phyloP scores from a whole-genome alignment of 495 filamentous ascomycete genomes.

The Penicillium daleae region DNA sequence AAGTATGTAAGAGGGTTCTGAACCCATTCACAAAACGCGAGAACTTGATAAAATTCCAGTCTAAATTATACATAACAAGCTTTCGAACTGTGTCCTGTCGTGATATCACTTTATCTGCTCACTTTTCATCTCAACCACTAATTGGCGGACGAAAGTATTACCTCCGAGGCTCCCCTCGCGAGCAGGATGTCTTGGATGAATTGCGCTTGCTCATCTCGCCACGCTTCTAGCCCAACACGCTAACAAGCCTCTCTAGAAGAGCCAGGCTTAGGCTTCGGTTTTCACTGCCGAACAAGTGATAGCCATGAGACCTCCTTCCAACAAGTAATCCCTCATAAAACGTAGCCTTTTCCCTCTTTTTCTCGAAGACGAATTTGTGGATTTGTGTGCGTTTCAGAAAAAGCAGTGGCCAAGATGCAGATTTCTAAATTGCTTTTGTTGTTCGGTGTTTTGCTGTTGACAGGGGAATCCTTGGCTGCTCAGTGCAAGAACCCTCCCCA shows the following conservation, averaged over 20 bases:
- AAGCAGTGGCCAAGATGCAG: background rate
- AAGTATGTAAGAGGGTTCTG: no score
- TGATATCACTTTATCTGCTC: background rate
- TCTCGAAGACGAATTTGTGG: background rate
- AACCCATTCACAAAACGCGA: no score
- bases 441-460: background rate
- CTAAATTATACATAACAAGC: no score
- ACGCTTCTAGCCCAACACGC: no score
- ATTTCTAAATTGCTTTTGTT: background rate
- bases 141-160: no score
- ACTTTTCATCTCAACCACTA: background rate
- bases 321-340: background rate
- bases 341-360: background rate
- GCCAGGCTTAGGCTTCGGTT: background rate
- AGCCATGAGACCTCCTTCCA: background rate
- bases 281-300: background rate
- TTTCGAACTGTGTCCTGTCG: no score
- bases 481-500: constrained; percentile 21
- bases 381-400: background rate
- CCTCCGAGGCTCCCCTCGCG: no score
- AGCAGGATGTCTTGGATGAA: no score
- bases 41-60: no score
- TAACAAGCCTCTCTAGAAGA: no score
- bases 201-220: no score
- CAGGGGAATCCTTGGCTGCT: background rate